Evolutionary conservation across 192 early-diverging fungal species (phyloP).

Genomic region (Oehlia diaphana): DNA sequence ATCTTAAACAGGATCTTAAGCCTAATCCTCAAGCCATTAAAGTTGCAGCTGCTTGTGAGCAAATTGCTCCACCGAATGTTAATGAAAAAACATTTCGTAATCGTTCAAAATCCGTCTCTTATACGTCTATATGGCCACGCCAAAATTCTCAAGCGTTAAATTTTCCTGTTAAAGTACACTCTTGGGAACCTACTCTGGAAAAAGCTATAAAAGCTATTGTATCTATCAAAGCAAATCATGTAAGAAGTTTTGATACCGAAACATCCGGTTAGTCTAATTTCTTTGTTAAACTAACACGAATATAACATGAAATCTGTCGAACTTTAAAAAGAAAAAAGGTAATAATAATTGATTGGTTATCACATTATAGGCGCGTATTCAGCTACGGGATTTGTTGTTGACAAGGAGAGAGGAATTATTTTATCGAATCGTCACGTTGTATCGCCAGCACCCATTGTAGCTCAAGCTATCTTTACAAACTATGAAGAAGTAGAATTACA

Average conservation of each 20-base stretch:
- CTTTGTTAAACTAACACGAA: background rate
- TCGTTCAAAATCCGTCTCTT: slow-evolving; percentile 15
- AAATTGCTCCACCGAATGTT: background rate
- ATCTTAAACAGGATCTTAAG: slow-evolving; percentile 1
- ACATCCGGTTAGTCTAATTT: slow-evolving; percentile 58
- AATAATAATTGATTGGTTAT: background rate
- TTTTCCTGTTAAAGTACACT: background rate
- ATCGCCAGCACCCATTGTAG: slow-evolving; percentile 69
- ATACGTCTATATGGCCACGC: background rate
- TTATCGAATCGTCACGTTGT: slow-evolving; percentile 82
- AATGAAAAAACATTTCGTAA: slow-evolving; percentile 3
- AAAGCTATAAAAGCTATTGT: slow-evolving; percentile 74
- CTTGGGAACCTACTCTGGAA: slow-evolving; percentile 74
- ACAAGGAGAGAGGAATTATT: slow-evolving; percentile 71
- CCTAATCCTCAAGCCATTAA: slow-evolving; percentile 4
- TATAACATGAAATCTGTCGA: too few species aligned
- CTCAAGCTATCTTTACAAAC: slow-evolving; percentile 72
- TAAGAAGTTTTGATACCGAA: slow-evolving; percentile 78
- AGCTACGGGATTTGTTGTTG: slow-evolving; percentile 78
- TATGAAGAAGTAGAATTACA: slow-evolving; percentile 73
- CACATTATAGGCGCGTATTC: slow-evolving; percentile 46
- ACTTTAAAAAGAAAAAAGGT: background rate
- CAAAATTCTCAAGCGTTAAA: background rate
- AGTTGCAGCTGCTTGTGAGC: background rate
- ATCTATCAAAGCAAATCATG: slow-evolving; percentile 75